Conservation (phyloP, 495 filamentous ascomycete species). For the Daldinia caldariorum region DNA sequence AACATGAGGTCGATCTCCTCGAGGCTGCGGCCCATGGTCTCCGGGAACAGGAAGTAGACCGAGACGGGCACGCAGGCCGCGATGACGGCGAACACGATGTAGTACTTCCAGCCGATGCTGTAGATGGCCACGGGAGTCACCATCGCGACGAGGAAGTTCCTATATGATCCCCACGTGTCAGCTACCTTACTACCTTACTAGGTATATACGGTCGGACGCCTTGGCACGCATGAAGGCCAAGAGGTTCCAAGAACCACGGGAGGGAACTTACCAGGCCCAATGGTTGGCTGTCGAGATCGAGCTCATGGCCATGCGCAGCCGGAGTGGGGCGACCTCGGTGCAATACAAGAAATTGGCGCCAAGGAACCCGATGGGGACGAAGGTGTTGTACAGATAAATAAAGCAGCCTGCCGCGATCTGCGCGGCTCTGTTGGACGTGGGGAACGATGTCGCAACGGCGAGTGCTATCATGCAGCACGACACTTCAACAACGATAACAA, state of each 20-base stretch:
- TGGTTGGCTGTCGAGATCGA: slow-evolving; percentile 61
- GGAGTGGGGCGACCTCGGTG: slow-evolving; percentile 64
- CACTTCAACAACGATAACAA: slow-evolving; percentile 39
- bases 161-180: slow-evolving; percentile 31
- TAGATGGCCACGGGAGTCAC: slow-evolving; percentile 59
- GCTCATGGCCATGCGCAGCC: slow-evolving; percentile 64
- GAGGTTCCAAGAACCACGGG: slow-evolving; percentile 3
- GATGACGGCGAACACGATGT: slow-evolving; percentile 60
- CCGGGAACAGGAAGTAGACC: slow-evolving; percentile 68
- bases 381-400: slow-evolving; percentile 69
- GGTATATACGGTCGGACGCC: not conserved
- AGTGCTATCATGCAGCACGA: slow-evolving; percentile 53
- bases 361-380: slow-evolving; percentile 68
- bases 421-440: slow-evolving; percentile 44
- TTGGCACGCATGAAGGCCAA: not conserved
- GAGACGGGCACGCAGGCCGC: slow-evolving; percentile 59
- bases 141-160: slow-evolving; percentile 60
- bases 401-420: slow-evolving; percentile 60
- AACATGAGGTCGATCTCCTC: slow-evolving; percentile 76
- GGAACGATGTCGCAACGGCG: slow-evolving; percentile 54
- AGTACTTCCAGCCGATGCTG: slow-evolving; percentile 58
- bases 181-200: too few relatives aligned
- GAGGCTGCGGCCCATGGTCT: slow-evolving; percentile 65
- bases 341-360: slow-evolving; percentile 68
- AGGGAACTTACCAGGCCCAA: slow-evolving; percentile 56